Evolutionary conservation across 1,284 basidiomycete species (phyloP), one percentile per base, ranked within the genome.

Genomic region (Naganishia liquefaciens): DNA sequence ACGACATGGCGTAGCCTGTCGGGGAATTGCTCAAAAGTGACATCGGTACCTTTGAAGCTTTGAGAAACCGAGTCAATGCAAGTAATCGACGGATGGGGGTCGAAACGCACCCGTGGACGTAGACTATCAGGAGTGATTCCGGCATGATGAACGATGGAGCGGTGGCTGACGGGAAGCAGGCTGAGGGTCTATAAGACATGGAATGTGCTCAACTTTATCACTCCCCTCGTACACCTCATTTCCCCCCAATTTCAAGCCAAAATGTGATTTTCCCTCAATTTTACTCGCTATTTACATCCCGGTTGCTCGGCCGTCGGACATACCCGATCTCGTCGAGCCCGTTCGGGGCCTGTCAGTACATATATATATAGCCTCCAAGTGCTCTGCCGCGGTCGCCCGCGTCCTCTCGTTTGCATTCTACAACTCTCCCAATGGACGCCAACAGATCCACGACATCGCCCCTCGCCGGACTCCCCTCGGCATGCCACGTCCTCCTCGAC

Each of bases 1-100:
- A 96, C 81, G 43, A 94, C 80, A 73, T 94, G 89, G 54, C 85
- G 84, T 27, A 97, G 44, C 74, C 77, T 70, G 13, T 75, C 76
- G 23, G 79, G 79, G 51, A 80, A 78, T 39, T 74, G 73, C 54
- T 79, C 76, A 63, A 80, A 80, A 1, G 79, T 79, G 23, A 79
- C 76, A 28, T 80, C 78, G 43, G 74, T 79, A 3, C 79, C 79
- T 69, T 80, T 80, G 75, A 80, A 80, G 0, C 78, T 79, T 68
- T 5, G 9, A 54, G 27, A 64, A 13, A 28, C 3, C 30, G 43
- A 23, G 40, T n/a, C 40, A 50, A 21, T 10, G 23, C 21, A 55
- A 17, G 23, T 21, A 17, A 13, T 10, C 33, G 7, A 37, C 33
- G 33, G 13, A 27, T 27, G 23, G 28, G 40, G 21, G n/a, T n/a